These are phyloP conservation scores for Cladosporium sp. DNA, from an alignment of 2,329 filamentous ascomycete species.

Conservation along the genomic window DNA sequence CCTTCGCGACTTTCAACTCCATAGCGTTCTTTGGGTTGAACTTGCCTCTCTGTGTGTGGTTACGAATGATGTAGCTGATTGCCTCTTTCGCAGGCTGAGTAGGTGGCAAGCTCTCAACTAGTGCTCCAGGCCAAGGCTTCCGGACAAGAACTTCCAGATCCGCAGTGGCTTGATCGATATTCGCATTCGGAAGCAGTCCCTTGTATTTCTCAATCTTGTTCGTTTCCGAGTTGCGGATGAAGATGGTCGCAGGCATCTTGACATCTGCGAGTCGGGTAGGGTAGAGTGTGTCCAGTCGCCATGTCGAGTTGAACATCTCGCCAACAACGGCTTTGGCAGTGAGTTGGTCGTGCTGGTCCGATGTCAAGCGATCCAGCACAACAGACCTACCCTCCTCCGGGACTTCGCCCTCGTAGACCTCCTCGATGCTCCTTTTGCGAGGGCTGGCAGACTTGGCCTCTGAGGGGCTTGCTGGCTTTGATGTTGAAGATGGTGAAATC, in stretches of 20 bases:
- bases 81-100: slow-evolving; percentile 67
- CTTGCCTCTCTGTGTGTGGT: slow-evolving; percentile 73
- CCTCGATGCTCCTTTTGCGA: slow-evolving; percentile 39
- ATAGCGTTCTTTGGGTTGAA: slow-evolving; percentile 69
- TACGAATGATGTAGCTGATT: slow-evolving; percentile 84
- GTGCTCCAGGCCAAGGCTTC: slow-evolving; percentile 74
- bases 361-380: slow-evolving; percentile 45
- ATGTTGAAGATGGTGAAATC: slow-evolving; percentile 40
- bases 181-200: slow-evolving; percentile 63
- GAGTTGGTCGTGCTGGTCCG: slow-evolving; percentile 38
- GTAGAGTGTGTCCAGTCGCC: slow-evolving; percentile 69
- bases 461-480: not conserved
- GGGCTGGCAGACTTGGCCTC: slow-evolving; percentile 25
- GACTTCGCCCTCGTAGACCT: slow-evolving; percentile 36
- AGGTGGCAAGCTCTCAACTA: slow-evolving; percentile 64
- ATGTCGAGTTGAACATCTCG: slow-evolving; percentile 77
- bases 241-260: slow-evolving; percentile 67
- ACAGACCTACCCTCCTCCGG: slow-evolving; percentile 22
- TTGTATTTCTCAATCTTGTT: slow-evolving; percentile 68
- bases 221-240: slow-evolving; percentile 61
- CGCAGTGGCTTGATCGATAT: slow-evolving; percentile 47
- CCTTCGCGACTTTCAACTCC: slow-evolving; percentile 63
- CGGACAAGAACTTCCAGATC: slow-evolving; percentile 72
- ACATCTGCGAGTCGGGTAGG: slow-evolving; percentile 68
- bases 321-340: slow-evolving; percentile 63